Conservation (phyloP, 257 asterid genomes). For the Fraxinus quadrangulata region DNA sequence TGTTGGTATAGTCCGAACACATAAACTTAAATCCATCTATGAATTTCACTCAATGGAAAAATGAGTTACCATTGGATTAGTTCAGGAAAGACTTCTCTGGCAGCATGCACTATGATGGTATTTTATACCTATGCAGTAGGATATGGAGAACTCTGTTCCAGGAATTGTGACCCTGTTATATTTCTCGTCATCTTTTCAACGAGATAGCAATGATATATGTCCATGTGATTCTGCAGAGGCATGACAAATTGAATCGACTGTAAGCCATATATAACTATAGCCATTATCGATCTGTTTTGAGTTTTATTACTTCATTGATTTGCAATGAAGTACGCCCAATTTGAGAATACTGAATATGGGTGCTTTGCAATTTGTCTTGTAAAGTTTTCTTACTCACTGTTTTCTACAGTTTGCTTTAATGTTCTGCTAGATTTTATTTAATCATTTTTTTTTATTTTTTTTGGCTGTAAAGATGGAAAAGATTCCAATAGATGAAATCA, state of each 20-base stretch:
- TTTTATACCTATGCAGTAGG: too few relatives aligned
- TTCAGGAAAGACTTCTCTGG: background rate
- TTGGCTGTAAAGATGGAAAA: constrained; percentile 65
- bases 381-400: background rate
- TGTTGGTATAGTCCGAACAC: too few relatives aligned
- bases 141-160: too few relatives aligned
- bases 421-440: constrained; percentile 15
- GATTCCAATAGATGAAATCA: constrained; percentile 85
- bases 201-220: background rate
- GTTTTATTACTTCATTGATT: too few relatives aligned
- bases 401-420: background rate
- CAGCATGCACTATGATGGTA: background rate
- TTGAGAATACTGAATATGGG: background rate
- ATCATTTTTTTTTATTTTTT: background rate
- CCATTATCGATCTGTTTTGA: too few relatives aligned
- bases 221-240: background rate
- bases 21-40: background rate
- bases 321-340: background rate
- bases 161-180: background rate
- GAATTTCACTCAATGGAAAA: background rate
- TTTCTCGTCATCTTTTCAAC: background rate
- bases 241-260: background rate
- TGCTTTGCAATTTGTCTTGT: background rate
- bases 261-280: background rate
- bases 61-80: background rate